phyloP scores from a whole-genome alignment of 352 stramenopile species.

The Phytophthora pseudosyringae region DNA sequence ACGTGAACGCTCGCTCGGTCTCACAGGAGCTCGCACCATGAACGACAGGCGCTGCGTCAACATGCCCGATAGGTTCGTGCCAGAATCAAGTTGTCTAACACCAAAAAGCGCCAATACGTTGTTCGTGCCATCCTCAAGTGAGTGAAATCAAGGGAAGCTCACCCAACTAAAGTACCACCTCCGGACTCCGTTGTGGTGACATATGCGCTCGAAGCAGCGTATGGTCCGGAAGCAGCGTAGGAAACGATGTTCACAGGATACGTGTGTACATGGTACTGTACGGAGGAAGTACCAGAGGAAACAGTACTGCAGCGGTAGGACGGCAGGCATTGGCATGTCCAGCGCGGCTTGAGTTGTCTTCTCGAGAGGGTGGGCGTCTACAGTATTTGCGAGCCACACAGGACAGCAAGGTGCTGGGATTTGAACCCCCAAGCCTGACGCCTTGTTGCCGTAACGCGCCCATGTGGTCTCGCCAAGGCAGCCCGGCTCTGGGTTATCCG shows the following conservation, averaged over 20 bases:
- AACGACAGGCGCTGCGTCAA: constrained; percentile 21
- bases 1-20: background rate
- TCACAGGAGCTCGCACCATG: constrained; percentile 13
- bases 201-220: constrained; percentile 23
- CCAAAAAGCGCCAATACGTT: constrained; percentile 4
- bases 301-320: constrained; percentile 8
- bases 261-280: background rate
- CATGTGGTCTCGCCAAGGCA: constrained; percentile 27
- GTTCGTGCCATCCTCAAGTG: constrained; percentile 23
- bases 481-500: constrained; percentile 19
- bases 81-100: constrained; percentile 21
- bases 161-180: constrained; percentile 20
- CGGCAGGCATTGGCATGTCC: background rate
- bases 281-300: constrained; percentile 1
- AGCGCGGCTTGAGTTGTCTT: constrained; percentile 4
- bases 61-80: constrained; percentile 12
- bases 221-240: constrained; percentile 16
- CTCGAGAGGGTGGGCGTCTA: constrained; percentile 1
- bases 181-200: constrained; percentile 21
- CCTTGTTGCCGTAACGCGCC: constrained; percentile 28
- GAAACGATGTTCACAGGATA: constrained; percentile 6
- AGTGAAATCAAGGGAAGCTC: constrained; percentile 10
- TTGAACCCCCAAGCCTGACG: constrained; percentile 19
- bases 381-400: constrained; percentile 14
- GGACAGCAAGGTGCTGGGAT: constrained; percentile 15